Base-by-base conservation (phyloP, 768 basidiomycete genomes). In the Dendrothele bispora region DNA sequence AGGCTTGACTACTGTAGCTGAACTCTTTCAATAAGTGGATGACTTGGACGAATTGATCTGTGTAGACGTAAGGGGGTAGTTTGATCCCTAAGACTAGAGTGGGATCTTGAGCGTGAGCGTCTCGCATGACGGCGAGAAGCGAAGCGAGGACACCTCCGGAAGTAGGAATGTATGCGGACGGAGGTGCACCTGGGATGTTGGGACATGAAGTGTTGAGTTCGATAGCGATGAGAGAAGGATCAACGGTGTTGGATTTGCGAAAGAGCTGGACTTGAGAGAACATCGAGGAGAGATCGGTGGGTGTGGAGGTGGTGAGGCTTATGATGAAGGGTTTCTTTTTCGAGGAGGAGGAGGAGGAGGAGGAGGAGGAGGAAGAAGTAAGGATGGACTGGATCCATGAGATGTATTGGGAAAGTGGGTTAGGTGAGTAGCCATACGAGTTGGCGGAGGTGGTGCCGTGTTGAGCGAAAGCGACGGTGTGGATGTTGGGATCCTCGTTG, bases 201-300 rank as follows among this genome's bases (percentile, higher is more conserved):
- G 91, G 91, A 54, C 91, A 94, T 32, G 84, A 87, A 0, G 88
- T 83, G 63, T 94, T 94, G 59, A 93, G 71, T 64, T 94, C 91
- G 56, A 91, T 67, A 12, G 78, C 91, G 50, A 93, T 69, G 21
- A 32, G 39, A 35, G 48, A 38, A n/a, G 53, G 18, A 26, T 37
- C 26, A 2, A 43, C 49, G 50, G 73, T 70, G 52, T 50, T 53
- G 15, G 66, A 56, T 42, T 63, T 66, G n/a, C 88, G 82, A 10
- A 91, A 72, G 2, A 44, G 57, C 58, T 84, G 86, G 58, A 94
- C 77, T n/a, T 70, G 57, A 26, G 63, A 59, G 35, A 92, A 62
- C 80, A 89, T 83, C 20, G 62, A 54, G 7, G 58, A 60, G 38
- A 91, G 77, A 20, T 75, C 74, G 1, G 60, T 58, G 4, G 83